A percentile compares a stretch with the other conserved stretches of the same genome.
These are phyloP conservation scores for Solanum aculeatissimum DNA, from an alignment of 305 asterid species.

Conservation along the genomic window DNA sequence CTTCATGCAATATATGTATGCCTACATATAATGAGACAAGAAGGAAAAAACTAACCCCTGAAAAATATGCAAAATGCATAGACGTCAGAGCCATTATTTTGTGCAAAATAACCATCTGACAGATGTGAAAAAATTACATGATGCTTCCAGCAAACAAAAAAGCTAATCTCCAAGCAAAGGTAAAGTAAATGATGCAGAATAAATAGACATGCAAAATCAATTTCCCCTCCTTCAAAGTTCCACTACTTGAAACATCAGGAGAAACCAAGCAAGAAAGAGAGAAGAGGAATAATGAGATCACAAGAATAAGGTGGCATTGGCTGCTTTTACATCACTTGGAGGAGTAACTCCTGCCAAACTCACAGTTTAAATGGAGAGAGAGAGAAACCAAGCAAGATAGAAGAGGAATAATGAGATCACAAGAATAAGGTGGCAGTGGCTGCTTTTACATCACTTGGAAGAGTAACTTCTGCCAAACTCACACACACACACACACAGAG, in stretches of 20 bases:
- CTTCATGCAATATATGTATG: neutral
- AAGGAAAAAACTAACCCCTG: neutral
- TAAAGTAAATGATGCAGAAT: neutral
- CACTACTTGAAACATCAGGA: neutral
- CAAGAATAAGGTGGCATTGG: neutral
- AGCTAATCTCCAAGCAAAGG: neutral
- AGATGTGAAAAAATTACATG: neutral
- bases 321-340: neutral
- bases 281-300: neutral
- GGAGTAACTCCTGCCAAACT: neutral
- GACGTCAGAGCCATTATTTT: neutral
- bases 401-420: neutral
- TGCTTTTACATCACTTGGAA: neutral
- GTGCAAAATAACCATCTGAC: neutral
- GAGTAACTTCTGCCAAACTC: neutral
- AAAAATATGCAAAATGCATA: neutral
- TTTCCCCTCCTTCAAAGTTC: neutral
- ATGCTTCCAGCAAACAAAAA: neutral
- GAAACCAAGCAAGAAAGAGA: neutral
- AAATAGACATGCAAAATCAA: neutral
- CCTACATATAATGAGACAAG: neutral
- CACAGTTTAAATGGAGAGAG: neutral
- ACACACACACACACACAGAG: too few relatives aligned
- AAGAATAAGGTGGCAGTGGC: neutral
- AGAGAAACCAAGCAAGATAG: neutral